These are phyloP conservation scores for Pleurotus ostreatus DNA, from an alignment of 768 basidiomycete species.

Conservation along the genomic window DNA sequence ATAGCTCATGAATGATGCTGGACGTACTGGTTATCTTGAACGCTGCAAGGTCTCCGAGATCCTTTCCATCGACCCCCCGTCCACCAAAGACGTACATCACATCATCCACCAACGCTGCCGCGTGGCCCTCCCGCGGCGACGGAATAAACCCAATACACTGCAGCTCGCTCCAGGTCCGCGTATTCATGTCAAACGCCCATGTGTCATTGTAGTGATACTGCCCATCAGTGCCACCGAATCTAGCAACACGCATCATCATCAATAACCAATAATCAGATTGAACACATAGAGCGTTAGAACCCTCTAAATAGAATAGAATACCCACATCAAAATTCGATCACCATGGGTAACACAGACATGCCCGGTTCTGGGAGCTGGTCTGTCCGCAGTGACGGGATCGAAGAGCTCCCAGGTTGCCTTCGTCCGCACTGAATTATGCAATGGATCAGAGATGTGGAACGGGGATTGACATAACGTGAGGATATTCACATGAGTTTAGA, in stretches of 20 bases:
- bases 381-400: slow-evolving; percentile 52
- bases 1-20: slow-evolving; percentile 1
- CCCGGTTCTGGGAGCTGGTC: slow-evolving; percentile 84
- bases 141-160: slow-evolving; percentile 97
- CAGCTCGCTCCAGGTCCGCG: slow-evolving; percentile 84
- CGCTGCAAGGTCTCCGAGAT: slow-evolving; percentile 89
- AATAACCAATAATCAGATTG: slow-evolving; percentile 5
- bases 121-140: slow-evolving; percentile 92
- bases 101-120: slow-evolving; percentile 93
- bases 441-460: slow-evolving; percentile 1
- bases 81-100: slow-evolving; percentile 98
- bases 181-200: slow-evolving; percentile 86
- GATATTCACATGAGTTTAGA: slow-evolving; percentile 79
- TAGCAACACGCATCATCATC: slow-evolving; percentile 25
- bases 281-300: neutral
- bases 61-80: slow-evolving; percentile 94
- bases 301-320: slow-evolving; percentile 15
- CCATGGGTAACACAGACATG: slow-evolving; percentile 83
- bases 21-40: slow-evolving; percentile 95
- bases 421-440: slow-evolving; percentile 60
- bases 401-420: slow-evolving; percentile 80
- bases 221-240: slow-evolving; percentile 98
- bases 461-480: neutral
- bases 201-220: slow-evolving; percentile 99
- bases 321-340: slow-evolving; percentile 82